Percentiles rank a stretch among this genome's conserved stretches.
These are phyloP conservation scores for Geotrichum cucujoidarum DNA, from an alignment of 1,139 yeast species.

Conservation along the genomic window DNA sequence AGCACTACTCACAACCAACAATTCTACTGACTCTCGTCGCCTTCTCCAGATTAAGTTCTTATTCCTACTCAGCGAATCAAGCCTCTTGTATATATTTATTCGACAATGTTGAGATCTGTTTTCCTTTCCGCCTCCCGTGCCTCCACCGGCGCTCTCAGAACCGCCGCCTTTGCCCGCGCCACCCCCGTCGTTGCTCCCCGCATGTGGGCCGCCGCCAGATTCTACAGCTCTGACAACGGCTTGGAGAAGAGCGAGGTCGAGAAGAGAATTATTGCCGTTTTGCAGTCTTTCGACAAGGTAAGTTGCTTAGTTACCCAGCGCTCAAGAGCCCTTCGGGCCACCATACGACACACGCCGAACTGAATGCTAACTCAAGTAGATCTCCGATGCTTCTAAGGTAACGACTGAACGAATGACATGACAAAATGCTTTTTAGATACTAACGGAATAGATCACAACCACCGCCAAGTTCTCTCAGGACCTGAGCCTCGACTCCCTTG, in stretches of 20 bases:
- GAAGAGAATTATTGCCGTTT: conserved; percentile 70
- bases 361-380: conserved; percentile 19
- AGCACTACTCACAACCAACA: not conserved
- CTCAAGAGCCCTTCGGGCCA: no score
- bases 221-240: conserved; percentile 48
- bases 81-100: no score
- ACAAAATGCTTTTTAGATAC: not conserved
- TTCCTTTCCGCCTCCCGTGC: conserved; percentile 19
- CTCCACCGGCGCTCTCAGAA: conserved; percentile 17
- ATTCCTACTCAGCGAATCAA: no score
- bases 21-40: not conserved
- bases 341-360: no score
- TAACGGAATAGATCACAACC: conserved; percentile 43
- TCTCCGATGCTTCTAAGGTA: conserved; percentile 28
- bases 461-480: conserved; percentile 63
- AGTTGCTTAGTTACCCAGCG: conserved; percentile 28
- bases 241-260: conserved; percentile 66
- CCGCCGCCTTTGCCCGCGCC: conserved; percentile 17
- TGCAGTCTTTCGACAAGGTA: conserved; percentile 76
- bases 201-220: conserved; percentile 19
- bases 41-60: not conserved
- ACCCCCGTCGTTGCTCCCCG: conserved; percentile 14
- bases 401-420: not conserved
- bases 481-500: conserved; percentile 77
- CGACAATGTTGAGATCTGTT: conserved; percentile 21